phyloP scores from a whole-genome alignment of 306 rosid genomes.

The Mimosa pudica region DNA sequence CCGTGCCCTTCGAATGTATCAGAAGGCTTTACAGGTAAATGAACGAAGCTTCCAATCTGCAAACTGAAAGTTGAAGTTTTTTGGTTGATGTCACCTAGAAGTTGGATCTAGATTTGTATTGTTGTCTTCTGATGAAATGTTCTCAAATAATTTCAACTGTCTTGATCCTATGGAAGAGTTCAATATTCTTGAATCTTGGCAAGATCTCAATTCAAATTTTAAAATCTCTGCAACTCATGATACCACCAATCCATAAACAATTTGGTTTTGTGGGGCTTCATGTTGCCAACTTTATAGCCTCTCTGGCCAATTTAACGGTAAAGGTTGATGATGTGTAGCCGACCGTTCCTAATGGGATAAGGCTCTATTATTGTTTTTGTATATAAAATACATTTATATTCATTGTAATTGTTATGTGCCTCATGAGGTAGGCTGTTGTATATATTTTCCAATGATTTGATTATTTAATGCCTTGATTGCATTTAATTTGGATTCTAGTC shows the following conservation, averaged over 20 bases:
- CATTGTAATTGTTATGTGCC: not conserved
- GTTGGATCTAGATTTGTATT: not conserved
- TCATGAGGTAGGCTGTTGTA: not conserved
- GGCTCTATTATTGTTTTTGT: too few species aligned
- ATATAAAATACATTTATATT: not conserved
- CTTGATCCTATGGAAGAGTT: not conserved
- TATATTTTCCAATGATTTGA: not conserved
- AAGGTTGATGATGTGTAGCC: not conserved
- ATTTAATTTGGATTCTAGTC: not conserved
- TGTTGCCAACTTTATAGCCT: not conserved
- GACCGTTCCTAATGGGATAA: too few species aligned
- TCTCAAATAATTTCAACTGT: not conserved
- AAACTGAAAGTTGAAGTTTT: constrained; percentile 7
- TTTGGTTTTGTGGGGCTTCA: constrained; percentile 6
- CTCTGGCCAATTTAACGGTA: not conserved
- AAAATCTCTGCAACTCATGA: not conserved
- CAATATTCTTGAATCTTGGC: not conserved
- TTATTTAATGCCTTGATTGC: not conserved
- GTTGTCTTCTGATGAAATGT: not conserved
- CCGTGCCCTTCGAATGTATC: constrained; percentile 62
- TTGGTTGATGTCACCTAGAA: not conserved
- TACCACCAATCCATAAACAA: not conserved
- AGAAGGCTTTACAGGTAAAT: constrained; percentile 82
- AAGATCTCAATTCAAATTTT: not conserved
- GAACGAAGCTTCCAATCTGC: not conserved